Conservation (phyloP, 306 rosid species). For the Vigna mungo region DNA sequence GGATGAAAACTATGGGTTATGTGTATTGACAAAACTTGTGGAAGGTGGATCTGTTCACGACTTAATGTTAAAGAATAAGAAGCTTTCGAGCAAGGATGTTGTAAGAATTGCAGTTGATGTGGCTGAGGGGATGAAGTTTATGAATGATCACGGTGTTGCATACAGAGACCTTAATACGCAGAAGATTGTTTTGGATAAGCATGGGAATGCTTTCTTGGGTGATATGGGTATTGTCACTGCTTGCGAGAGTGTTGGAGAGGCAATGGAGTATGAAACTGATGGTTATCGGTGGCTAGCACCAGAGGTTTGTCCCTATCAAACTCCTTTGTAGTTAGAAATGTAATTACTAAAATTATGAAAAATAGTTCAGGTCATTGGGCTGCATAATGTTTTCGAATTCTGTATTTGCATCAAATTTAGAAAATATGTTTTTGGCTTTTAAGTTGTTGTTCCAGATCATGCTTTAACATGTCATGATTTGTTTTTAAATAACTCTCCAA, state of each 20-base stretch:
- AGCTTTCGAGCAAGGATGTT: conserved; percentile 76
- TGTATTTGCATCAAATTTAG: conserved; percentile 30
- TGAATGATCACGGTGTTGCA: conserved; percentile 87
- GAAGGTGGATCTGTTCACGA: conserved; percentile 91
- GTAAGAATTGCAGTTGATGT: conserved; percentile 79
- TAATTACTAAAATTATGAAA: conserved; percentile 29
- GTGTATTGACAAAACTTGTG: conserved; percentile 83
- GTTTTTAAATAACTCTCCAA: not conserved
- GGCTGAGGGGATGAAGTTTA: conserved; percentile 88
- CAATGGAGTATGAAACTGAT: conserved; percentile 91
- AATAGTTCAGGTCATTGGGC: not conserved
- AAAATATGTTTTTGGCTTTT: conserved; percentile 3
- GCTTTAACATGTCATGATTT: conserved; percentile 12
- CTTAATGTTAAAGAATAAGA: conserved; percentile 77
- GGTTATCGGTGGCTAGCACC: conserved; percentile 98
- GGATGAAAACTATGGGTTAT: conserved; percentile 89
- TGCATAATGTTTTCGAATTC: not conserved
- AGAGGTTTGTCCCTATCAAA: conserved; percentile 71
- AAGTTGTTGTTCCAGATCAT: conserved; percentile 10
- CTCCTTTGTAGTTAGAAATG: conserved; percentile 34
- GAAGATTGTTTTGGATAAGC: conserved; percentile 80
- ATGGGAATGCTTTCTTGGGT: conserved; percentile 91
- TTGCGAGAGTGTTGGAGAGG: conserved; percentile 83
- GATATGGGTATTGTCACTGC: conserved; percentile 91
- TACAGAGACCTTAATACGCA: conserved; percentile 87